Percentiles rank a stretch among this genome's conserved stretches.
Conservation (phyloP, 208 protist genomes). For the Trypanosoma brucei region DNA sequence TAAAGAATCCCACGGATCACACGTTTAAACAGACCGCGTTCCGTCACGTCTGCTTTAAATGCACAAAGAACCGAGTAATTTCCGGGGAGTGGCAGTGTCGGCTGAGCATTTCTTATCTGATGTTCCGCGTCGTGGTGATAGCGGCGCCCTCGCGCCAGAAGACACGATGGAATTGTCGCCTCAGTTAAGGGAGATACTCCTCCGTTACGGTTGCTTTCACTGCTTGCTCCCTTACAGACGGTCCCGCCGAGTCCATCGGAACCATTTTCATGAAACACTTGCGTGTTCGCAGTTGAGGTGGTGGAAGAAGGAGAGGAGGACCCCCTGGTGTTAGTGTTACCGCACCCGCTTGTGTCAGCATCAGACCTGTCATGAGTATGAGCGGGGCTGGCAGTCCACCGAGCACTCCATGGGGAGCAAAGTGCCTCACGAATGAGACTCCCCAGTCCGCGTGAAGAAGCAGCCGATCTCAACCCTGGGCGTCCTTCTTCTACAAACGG, state of each 20-base stretch:
- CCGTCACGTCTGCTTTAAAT: constrained; percentile 13
- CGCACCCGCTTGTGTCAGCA: neutral
- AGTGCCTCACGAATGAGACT: constrained; percentile 19
- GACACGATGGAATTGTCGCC: neutral
- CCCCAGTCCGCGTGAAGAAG: constrained; percentile 15
- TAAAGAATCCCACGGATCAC: neutral
- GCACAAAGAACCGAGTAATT: constrained; percentile 19
- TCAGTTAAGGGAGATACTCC: neutral
- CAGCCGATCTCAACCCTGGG: neutral
- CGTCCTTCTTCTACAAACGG: neutral
- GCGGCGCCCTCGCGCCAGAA: neutral
- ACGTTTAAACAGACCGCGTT: constrained; percentile 9
- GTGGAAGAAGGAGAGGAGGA: neutral
- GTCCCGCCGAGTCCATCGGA: neutral
- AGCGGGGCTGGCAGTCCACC: constrained; percentile 2
- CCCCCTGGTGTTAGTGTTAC: neutral
- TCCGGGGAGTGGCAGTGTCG: constrained; percentile 13
- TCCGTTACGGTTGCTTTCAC: neutral
- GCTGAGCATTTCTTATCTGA: constrained; percentile 7
- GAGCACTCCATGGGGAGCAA: constrained; percentile 17
- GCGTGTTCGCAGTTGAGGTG: neutral
- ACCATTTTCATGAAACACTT: constrained; percentile 14
- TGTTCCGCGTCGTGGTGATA: neutral
- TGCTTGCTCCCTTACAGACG: neutral
- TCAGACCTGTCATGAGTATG: neutral